A percentile compares a stretch with the other conserved stretches of the same genome.
phyloP scores from a whole-genome alignment of 1,284 basidiomycete species.

The Sanghuangporus weigelae region DNA sequence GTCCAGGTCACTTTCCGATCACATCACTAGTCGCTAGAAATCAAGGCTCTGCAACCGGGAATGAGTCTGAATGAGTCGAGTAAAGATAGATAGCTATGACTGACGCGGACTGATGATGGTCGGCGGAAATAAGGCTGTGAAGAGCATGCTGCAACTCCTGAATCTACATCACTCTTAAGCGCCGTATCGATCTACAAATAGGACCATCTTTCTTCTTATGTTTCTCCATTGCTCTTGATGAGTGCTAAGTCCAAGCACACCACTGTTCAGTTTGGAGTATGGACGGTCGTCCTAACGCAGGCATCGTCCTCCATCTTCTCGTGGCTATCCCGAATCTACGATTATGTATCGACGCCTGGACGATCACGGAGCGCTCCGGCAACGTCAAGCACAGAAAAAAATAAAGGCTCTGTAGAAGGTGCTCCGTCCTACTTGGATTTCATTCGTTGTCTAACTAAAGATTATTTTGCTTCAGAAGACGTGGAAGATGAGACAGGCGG shows the following conservation, averaged over 20 bases:
- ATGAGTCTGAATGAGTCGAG: no score
- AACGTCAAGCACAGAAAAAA: not conserved
- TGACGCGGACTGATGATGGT: no score
- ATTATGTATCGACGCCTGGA: not conserved
- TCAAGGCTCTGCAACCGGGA: no score
- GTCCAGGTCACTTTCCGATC: no score
- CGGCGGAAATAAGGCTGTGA: no score
- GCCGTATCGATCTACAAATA: no score
- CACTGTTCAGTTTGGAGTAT: constrained; percentile 5
- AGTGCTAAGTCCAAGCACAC: not conserved
- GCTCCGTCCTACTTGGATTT: no score
- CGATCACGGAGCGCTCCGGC: not conserved
- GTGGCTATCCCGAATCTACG: not conserved
- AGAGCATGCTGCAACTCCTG: no score
- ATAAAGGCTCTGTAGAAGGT: not conserved
- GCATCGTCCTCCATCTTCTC: not conserved
- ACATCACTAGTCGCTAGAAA: no score
- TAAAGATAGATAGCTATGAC: no score
- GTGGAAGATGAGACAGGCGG: not conserved
- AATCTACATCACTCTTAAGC: no score
- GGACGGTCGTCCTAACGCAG: not conserved
- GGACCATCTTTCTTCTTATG: not conserved
- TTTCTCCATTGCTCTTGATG: not conserved
- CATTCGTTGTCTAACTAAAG: not conserved
- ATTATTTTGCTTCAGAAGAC: not conserved